Evolutionary conservation across 768 basidiomycete species (phyloP).

Genomic region (Chlorophyllum brunneum): DNA sequence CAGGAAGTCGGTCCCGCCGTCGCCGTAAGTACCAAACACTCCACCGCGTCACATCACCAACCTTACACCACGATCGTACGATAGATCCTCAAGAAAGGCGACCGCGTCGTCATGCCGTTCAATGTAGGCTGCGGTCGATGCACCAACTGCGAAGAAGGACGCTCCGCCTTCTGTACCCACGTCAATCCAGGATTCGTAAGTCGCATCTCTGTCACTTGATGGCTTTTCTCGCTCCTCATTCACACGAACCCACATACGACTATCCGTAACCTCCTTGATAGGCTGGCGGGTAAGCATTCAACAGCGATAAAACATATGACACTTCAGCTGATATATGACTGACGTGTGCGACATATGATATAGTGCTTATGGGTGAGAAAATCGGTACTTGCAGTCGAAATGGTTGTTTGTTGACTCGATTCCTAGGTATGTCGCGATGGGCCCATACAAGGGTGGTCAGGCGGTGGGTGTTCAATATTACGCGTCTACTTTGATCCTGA

Average conservation of each 20-base stretch:
- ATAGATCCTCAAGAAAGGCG: conserved; percentile 49
- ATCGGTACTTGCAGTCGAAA: not conserved
- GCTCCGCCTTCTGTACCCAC: conserved; percentile 51
- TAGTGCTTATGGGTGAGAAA: conserved; percentile 43
- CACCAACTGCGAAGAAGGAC: conserved; percentile 50
- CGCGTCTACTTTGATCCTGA: not conserved
- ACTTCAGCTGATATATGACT: not conserved
- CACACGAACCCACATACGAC: not conserved
- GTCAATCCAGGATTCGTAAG: conserved; percentile 57
- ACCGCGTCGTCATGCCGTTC: conserved; percentile 60
- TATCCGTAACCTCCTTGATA: conserved; percentile 14
- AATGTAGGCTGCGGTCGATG: conserved; percentile 58
- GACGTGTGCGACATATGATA: not conserved
- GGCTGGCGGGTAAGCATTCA: conserved; percentile 41
- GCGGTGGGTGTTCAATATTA: conserved; percentile 28
- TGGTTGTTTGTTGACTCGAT: not conserved
- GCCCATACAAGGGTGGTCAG: conserved; percentile 51
- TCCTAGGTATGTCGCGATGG: conserved; percentile 51
- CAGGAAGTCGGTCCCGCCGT: conserved; percentile 44
- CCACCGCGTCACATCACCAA: not conserved
- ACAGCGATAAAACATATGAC: not conserved
- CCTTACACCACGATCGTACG: not conserved
- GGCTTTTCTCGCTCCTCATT: not conserved
- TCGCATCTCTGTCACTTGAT: conserved; percentile 5
- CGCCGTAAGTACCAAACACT: conserved; percentile 25